Evolutionary conservation across 1,284 basidiomycete species (phyloP).

Genomic region (Thelephora terrestris): DNA sequence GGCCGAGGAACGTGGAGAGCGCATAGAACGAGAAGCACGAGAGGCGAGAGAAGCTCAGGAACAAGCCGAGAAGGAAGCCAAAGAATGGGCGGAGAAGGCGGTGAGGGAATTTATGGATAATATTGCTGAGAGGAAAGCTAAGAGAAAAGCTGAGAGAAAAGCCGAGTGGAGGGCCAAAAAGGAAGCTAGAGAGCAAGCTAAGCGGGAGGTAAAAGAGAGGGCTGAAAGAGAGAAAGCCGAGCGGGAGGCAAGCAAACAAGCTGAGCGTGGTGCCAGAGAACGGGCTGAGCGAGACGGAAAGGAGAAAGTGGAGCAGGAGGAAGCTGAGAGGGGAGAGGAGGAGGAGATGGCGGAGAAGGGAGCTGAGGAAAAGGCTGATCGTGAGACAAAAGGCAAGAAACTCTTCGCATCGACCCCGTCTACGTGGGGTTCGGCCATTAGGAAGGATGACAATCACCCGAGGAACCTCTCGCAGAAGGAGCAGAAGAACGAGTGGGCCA

Average conservation of each 20-base stretch:
- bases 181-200: constrained; percentile 1
- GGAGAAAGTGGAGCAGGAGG: neutral
- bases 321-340: neutral
- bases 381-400: too few relatives aligned
- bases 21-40: too few relatives aligned
- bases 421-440: too few relatives aligned
- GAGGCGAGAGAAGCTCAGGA: constrained; percentile 18
- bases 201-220: constrained; percentile 7
- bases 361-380: too few relatives aligned
- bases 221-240: neutral
- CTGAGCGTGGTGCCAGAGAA: neutral
- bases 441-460: too few relatives aligned
- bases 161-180: neutral
- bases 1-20: too few relatives aligned
- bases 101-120: neutral
- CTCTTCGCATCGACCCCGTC: too few relatives aligned
- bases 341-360: neutral
- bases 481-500: too few relatives aligned
- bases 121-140: neutral
- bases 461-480: too few relatives aligned
- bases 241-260: neutral
- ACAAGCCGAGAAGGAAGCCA: constrained; percentile 8
- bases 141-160: neutral
- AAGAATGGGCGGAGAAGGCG: constrained; percentile 6
- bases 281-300: neutral